Evolutionary conservation across 495 filamentous ascomycete species (phyloP), one percentile per base, ranked within the genome.

Genomic region (Penicillium verhagenii): DNA sequence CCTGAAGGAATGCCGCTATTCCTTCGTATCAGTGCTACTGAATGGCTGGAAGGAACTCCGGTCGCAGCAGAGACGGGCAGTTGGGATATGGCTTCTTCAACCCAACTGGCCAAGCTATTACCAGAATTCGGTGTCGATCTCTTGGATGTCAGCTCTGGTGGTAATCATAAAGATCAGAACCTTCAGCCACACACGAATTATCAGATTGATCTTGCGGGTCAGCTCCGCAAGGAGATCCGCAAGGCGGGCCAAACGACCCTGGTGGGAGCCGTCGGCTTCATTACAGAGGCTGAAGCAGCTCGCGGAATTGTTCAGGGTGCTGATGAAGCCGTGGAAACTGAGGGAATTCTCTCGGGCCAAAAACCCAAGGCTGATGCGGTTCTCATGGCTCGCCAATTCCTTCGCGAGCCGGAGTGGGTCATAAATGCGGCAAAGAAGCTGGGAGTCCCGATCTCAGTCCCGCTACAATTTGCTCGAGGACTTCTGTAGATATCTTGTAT

Each of bases 191-290:
- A 79, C 57, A 72, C 80, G 11, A 72, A 76, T 45, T 90, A 84
- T 66, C 89, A 92, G 70, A 68, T 82, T 51, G 78, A 81, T 35
- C 73, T 90, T 29, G 87, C 88, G 1, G 81, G 70, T 1, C 67
- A 72, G 54, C 77, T 90, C 52, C 77, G 85, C 31, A 71, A 76
- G 26, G 80, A 76, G 21, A 72, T 91, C 50, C 73, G 73, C 13
- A 76, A 70, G 26, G 75, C 77, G 14, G 83, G 83, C 1, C 72
- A 82, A 52, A 73, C 65, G 47, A 65, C 75, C 13, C 65, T 91
- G 52, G 81, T 92, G 39, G 85, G 83, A n/a, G 83, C 86, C n/a
- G 88, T 92, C 1, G 90, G 90, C 2, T 66, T 84, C 52, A 85
- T 94, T 61, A 87, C 79, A 9, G 77, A 81, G 49, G 82, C 83